Conservation (phyloP, 768 basidiomycete species). For the Lanmaoa rubissima region DNA sequence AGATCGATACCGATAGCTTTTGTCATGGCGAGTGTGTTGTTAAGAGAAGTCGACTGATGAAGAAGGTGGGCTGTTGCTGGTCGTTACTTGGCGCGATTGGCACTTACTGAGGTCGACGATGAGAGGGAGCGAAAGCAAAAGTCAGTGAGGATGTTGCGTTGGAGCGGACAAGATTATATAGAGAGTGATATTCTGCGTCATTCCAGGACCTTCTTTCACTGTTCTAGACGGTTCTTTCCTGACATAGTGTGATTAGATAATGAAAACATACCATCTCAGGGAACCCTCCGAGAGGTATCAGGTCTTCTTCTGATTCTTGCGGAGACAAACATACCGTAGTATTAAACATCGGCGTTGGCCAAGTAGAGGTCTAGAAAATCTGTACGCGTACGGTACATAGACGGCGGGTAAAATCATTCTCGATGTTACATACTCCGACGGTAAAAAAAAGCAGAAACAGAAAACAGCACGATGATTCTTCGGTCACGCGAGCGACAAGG, state of each 20-base stretch:
- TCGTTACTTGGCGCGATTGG: neutral
- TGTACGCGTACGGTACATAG: constrained; percentile 28
- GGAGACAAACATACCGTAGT: neutral
- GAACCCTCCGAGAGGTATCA: no score
- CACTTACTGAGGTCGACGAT: constrained; percentile 20
- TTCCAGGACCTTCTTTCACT: constrained; percentile 34
- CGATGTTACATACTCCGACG: constrained; percentile 26
- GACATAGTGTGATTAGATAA: constrained; percentile 36
- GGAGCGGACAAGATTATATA: constrained; percentile 28
- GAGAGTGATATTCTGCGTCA: constrained; percentile 23
- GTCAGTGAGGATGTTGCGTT: constrained; percentile 10
- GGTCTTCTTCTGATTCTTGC: no score
- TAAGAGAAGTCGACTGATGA: constrained; percentile 5
- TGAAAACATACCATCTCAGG: constrained; percentile 13
- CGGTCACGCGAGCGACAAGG: constrained; percentile 13
- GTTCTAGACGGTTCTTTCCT: constrained; percentile 35
- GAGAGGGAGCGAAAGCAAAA: constrained; percentile 9
- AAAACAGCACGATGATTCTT: constrained; percentile 18
- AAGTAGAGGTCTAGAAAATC: constrained; percentile 25
- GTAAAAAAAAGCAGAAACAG: constrained; percentile 6
- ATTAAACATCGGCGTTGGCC: constrained; percentile 14
- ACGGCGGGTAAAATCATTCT: constrained; percentile 19
- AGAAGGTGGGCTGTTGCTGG: constrained; percentile 6
- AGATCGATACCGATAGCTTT: constrained; percentile 92
- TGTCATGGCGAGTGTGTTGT: constrained; percentile 41